Conservation (phyloP, 2,329 filamentous ascomycete genomes). For the Gaeumannomyces tritici region DNA sequence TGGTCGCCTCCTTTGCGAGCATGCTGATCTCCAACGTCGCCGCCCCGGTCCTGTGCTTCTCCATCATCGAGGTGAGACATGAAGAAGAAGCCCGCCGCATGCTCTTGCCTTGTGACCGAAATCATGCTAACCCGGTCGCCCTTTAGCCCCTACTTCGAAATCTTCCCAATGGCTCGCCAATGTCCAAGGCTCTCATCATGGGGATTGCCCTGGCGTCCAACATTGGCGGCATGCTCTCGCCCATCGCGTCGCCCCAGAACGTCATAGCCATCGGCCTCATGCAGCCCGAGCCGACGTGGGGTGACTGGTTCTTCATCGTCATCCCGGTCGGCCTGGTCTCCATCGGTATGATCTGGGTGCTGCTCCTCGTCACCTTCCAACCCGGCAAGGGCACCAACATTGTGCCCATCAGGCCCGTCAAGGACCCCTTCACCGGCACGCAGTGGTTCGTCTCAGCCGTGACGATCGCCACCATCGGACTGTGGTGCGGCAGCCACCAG, state of each 20-base stretch:
- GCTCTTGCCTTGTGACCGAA: not conserved
- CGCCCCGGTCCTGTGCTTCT: conserved; percentile 92
- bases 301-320: conserved; percentile 93
- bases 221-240: conserved; percentile 90
- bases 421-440: conserved; percentile 76
- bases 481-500: conserved; percentile 91
- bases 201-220: conserved; percentile 94
- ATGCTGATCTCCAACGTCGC: conserved; percentile 99
- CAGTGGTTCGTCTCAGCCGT: conserved; percentile 89
- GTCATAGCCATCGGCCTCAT: conserved; percentile 96
- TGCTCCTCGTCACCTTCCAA: conserved; percentile 77
- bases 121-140: not conserved
- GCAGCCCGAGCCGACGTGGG: conserved; percentile 84
- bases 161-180: conserved; percentile 77
- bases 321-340: conserved; percentile 88
- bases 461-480: conserved; percentile 71
- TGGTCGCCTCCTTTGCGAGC: conserved; percentile 91
- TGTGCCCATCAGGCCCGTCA: conserved; percentile 81
- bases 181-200: conserved; percentile 90
- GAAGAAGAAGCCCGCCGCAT: conserved; percentile 2
- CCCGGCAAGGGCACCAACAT: conserved; percentile 81
- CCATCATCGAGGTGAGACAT: conserved; percentile 72
- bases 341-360: conserved; percentile 78
- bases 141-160: conserved; percentile 82
- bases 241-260: conserved; percentile 95